A percentile compares a stretch with the other conserved stretches of the same genome.
These are phyloP conservation scores for Penicillium arizonense DNA, from an alignment of 495 filamentous ascomycete species.

Conservation along the genomic window DNA sequence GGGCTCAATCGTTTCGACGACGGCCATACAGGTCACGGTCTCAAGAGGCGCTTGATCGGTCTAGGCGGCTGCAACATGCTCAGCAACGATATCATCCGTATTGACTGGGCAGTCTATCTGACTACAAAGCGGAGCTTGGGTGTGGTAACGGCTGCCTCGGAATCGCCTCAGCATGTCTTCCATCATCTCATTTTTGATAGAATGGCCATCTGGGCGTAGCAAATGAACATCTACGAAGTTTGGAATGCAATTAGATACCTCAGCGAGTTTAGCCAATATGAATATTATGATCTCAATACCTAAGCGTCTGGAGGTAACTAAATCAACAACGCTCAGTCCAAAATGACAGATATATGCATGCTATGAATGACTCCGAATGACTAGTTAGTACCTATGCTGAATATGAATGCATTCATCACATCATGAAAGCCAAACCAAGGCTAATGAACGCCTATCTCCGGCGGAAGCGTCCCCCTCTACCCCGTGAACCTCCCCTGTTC, in stretches of 20 bases:
- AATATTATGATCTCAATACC: not conserved
- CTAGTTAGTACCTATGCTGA: conserved; percentile 15
- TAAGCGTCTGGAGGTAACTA: not conserved
- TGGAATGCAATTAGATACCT: too few relatives aligned
- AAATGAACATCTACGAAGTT: too few relatives aligned
- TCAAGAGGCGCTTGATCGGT: conserved; percentile 19
- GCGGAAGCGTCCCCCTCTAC: conserved; percentile 45
- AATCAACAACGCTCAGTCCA: not conserved
- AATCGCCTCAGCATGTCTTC: too few relatives aligned
- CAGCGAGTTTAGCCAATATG: too few relatives aligned
- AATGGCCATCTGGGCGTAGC: too few relatives aligned
- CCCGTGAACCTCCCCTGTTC: conserved; percentile 48
- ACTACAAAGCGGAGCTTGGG: too few relatives aligned
- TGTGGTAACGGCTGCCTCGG: too few relatives aligned
- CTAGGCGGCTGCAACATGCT: conserved; percentile 29
- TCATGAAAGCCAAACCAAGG: conserved; percentile 19
- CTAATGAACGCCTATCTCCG: conserved; percentile 30
- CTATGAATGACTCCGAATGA: conserved; percentile 9
- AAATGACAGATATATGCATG: not conserved
- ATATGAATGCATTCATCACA: conserved; percentile 32
- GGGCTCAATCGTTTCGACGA: not conserved
- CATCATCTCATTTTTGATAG: too few relatives aligned
- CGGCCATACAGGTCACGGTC: conserved; percentile 9
- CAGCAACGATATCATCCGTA: conserved; percentile 42
- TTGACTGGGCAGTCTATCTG: conserved; percentile 8